Percentiles rank a stretch among this genome's conserved stretches.
Conservation (phyloP, 805 yeast species). For the Candida chauliodis region DNA sequence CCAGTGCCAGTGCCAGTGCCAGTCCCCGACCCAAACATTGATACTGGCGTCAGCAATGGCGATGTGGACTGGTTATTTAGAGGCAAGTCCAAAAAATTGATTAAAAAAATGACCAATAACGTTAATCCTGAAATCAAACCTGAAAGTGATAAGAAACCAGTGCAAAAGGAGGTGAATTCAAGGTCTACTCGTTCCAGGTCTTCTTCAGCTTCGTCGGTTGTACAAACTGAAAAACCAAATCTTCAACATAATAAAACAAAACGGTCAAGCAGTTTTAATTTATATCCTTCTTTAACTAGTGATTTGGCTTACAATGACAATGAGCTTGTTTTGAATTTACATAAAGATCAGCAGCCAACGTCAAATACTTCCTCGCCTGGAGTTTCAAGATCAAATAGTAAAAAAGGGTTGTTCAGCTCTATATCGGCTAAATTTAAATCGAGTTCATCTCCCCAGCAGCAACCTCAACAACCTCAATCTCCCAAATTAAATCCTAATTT, state of each 20-base stretch:
- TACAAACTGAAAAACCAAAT: slow-evolving; percentile 7
- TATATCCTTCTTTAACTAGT: slow-evolving; percentile 5
- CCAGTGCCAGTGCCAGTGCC: no score
- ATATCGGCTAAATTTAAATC: slow-evolving; percentile 39
- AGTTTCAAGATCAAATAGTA: slow-evolving; percentile 16
- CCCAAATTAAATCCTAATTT: slow-evolving; percentile 14
- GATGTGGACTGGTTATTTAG: slow-evolving; percentile 85
- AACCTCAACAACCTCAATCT: slow-evolving; percentile 2
- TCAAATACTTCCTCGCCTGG: slow-evolving; percentile 11
- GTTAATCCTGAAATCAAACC: slow-evolving; percentile 1
- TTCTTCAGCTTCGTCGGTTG: slow-evolving; percentile 14
- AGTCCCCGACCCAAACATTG: no score
- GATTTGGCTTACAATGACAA: slow-evolving; percentile 7
- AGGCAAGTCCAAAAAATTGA: slow-evolving; percentile 63
- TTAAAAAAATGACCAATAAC: slow-evolving; percentile 35
- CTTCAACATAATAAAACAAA: slow-evolving; percentile 7
- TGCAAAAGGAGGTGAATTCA: slow-evolving; percentile 8
- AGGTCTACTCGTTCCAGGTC: slow-evolving; percentile 22
- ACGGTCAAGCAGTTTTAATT: slow-evolving; percentile 13
- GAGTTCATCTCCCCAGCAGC: not conserved
- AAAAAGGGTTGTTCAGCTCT: slow-evolving; percentile 33
- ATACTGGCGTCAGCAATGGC: slow-evolving; percentile 61
- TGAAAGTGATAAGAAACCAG: slow-evolving; percentile 8
- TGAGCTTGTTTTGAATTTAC: not conserved
- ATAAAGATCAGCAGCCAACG: slow-evolving; percentile 16